phyloP scores from a whole-genome alignment of 306 rosid species.

The Begonia loranthoides region DNA sequence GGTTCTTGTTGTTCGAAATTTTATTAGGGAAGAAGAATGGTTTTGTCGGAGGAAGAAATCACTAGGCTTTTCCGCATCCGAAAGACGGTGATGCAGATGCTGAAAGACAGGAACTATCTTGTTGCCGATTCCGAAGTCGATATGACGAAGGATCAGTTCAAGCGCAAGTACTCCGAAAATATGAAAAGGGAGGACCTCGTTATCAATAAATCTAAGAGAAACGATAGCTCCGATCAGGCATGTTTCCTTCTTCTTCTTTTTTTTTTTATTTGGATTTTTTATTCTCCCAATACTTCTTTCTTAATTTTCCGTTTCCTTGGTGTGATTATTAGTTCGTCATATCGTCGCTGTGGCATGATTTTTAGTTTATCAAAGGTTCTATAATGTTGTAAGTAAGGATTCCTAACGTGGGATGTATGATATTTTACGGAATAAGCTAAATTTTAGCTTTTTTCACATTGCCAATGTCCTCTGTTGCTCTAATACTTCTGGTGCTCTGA shows the following conservation, averaged over 20 bases:
- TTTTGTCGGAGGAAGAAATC: slow-evolving; percentile 37
- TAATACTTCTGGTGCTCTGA: too few species aligned
- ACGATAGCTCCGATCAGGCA: neutral
- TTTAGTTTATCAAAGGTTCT: neutral
- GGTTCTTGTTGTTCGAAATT: too few species aligned
- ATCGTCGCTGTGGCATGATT: neutral
- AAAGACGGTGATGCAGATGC: slow-evolving; percentile 64
- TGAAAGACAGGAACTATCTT: slow-evolving; percentile 32
- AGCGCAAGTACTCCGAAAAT: slow-evolving; percentile 13
- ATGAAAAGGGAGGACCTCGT: slow-evolving; percentile 59
- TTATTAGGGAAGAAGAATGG: slow-evolving; percentile 21
- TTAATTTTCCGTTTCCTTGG: neutral
- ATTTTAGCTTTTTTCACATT: too few species aligned
- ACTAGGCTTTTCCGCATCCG: slow-evolving; percentile 25
- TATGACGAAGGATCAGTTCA: slow-evolving; percentile 39
- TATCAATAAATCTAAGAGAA: slow-evolving; percentile 9
- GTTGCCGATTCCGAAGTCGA: slow-evolving; percentile 45
- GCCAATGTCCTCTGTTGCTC: too few species aligned
- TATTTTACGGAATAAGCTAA: neutral
- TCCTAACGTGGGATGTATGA: neutral
- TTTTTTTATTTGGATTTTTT: neutral
- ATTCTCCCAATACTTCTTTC: neutral
- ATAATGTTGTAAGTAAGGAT: neutral
- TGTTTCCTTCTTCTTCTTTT: neutral
- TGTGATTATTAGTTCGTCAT: neutral